Evolutionary conservation across 2,329 filamentous ascomycete species (phyloP), one percentile per base, ranked within the genome.

Genomic region (Fonsecaea nubica): DNA sequence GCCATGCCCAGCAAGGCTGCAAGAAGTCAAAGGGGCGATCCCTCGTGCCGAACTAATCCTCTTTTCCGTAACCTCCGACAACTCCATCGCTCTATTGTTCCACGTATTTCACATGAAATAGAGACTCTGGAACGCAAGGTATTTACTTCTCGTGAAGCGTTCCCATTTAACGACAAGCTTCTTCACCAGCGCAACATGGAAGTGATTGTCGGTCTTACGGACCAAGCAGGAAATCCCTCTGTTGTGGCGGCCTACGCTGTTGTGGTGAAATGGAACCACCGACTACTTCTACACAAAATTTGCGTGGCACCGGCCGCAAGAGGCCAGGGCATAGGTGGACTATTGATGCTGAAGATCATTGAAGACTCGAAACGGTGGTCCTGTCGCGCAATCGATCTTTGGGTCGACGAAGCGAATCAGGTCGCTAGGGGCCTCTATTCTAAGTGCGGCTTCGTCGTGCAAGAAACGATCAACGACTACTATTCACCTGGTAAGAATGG

Each of bases 211-310:
- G 63, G 62, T 40, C 25, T 63, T 4, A 36, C 40, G 12, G 10
- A 54, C 4, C 12, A 38, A 3, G 21, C 45, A 32, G 25, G 30
- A 18, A 3, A 6, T 21, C n/a, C 15, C 71, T 64, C 63, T 58
- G 70, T 66, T 58, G 75, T 80, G 61, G 83, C 80, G 61, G 83
- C 80, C 45, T 86, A 85, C 72, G 76, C 80, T 21, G 78, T 84
- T 61, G 82, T 79, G 67, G 77, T 82, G 52, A 78, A 80, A 56
- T 78, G 79, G 64, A 81, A 80, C 69, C 77, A 78, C 56, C 69
- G 78, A 32, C 80, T 80, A 18, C 78, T 83, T 62, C 76, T 86
- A 52, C 83, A 86, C 72, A 86, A 86, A 70, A 76, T 85, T 42
- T 85, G 83, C 68, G 81, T 85, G 13, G 74, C 80, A 33, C 79